Evolutionary conservation across 805 yeast species (phyloP), one percentile per base, ranked within the genome.

Genomic region (Zygosaccharomyces bailii): DNA sequence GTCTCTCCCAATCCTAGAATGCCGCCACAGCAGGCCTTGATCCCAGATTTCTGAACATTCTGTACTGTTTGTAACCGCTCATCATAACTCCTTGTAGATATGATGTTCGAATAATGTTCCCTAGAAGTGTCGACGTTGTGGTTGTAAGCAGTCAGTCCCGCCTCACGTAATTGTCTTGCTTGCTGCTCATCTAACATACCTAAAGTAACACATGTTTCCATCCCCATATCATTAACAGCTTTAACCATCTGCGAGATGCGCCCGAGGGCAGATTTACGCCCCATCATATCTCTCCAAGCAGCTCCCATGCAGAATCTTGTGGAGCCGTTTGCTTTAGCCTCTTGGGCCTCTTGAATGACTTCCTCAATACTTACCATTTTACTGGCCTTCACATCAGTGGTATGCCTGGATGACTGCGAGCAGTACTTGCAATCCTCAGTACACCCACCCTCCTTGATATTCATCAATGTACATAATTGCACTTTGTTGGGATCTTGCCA

Each of bases 261-360:
- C 46, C 73, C 76, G 49, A 85, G 59, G 1, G 84, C 87, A 13
- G 79, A 74, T 61, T 82, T 84, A 39, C 93, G 70, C 13, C 93
- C 91, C 39, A 70, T 69, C 93, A 85, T 85, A 49, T 84, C 91
- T 60, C 93, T 74, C 93, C 91, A 86, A 2, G 93, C 93, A 8
- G 91, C 87, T 37, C 93, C 93, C 80, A 85, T 76, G 59, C 93
- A 85, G 59, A 85, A 85, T 51, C 93, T 70, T 0, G 93, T 85
- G 1, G 84, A 75, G 0, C 91, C 91, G 51, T 84, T 83, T 4
- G 54, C 67, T 54, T 82, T 80, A 9, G 93, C 90, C 41, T 72
- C 73, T 43, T 65, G 67, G 1, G 93, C 93, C 24, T 78, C 82
- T 40, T 66, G 70, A 53, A 81, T 63, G 1, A 85, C 90, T n/a